phyloP scores from a whole-genome alignment of 2,329 filamentous ascomycete species.

The Kalmusia sp. region DNA sequence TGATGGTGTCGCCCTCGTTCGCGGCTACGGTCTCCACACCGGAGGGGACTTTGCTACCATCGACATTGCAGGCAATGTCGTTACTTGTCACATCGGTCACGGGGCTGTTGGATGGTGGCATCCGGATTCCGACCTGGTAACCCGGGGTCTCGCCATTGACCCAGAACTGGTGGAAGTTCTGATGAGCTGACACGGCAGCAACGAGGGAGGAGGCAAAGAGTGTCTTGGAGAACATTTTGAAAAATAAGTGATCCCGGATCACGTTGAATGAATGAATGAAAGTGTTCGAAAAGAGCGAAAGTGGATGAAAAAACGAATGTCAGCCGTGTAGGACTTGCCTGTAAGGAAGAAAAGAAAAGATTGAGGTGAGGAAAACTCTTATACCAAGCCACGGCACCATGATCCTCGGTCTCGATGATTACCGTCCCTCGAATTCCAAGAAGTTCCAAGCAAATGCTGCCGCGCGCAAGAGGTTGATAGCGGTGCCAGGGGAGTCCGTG shows the following conservation, averaged over 20 bases:
- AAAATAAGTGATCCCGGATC: conserved; percentile 19
- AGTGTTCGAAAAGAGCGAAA: conserved; percentile 5
- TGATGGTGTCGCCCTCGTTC: conserved; percentile 39
- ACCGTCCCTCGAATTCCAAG: background rate
- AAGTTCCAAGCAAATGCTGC: background rate
- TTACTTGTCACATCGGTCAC: conserved; percentile 39
- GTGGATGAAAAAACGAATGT: conserved; percentile 5
- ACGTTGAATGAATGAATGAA: conserved; percentile 10
- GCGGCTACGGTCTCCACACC: conserved; percentile 36
- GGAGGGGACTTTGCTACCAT: conserved; percentile 34
- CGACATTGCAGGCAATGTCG: conserved; percentile 45
- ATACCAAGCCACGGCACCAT: background rate
- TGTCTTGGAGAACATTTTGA: conserved; percentile 41
- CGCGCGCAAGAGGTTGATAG: conserved; percentile 6
- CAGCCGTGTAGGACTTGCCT: conserved; percentile 9
- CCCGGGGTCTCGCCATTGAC: conserved; percentile 39
- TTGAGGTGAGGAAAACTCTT: background rate
- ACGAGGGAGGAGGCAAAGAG: conserved; percentile 33
- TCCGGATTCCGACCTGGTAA: conserved; percentile 42
- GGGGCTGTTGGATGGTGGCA: conserved; percentile 43
- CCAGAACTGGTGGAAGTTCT: conserved; percentile 42
- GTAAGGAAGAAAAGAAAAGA: background rate
- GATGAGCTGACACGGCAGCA: conserved; percentile 38
- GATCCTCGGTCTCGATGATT: background rate
- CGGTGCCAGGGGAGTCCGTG: background rate